These are phyloP conservation scores for Kuraishia capsulata DNA, from an alignment of 805 yeast genomes.

Conservation along the genomic window DNA sequence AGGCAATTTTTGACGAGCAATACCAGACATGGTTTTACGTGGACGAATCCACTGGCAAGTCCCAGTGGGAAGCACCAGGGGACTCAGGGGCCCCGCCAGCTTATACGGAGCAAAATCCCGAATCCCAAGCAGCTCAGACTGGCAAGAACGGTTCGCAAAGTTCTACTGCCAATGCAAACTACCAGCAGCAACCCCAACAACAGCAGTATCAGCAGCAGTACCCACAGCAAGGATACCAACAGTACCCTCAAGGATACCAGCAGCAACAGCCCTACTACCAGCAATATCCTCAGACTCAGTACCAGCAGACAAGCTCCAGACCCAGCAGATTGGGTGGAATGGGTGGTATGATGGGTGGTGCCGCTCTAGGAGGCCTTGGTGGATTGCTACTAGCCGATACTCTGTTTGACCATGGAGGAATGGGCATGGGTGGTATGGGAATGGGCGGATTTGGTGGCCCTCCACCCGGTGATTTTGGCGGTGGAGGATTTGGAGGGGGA, in stretches of 20 bases:
- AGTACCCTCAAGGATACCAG: constrained; percentile 1
- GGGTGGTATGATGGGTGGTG: constrained; percentile 21
- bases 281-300: constrained; percentile 13
- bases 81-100: constrained; percentile 38
- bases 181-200: constrained; percentile 6
- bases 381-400: constrained; percentile 17
- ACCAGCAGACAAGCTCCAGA: constrained; percentile 9
- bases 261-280: constrained; percentile 6
- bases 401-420: constrained; percentile 3
- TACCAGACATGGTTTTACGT: constrained; percentile 68
- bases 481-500: constrained; percentile 7
- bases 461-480: constrained; percentile 5
- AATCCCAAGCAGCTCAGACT: neutral
- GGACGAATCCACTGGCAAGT: constrained; percentile 56
- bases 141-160: neutral
- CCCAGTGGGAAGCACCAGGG: constrained; percentile 89
- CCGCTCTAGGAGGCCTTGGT: constrained; percentile 22
- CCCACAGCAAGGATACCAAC: constrained; percentile 7
- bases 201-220: constrained; percentile 8
- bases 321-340: constrained; percentile 7
- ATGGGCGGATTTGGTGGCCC: constrained; percentile 6
- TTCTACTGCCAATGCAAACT: constrained; percentile 3
- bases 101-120: constrained; percentile 7
- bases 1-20: constrained; percentile 35
- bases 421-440: constrained; percentile 1